Conservation (phyloP, 768 basidiomycete species). For the Lentinula aciculospora region DNA sequence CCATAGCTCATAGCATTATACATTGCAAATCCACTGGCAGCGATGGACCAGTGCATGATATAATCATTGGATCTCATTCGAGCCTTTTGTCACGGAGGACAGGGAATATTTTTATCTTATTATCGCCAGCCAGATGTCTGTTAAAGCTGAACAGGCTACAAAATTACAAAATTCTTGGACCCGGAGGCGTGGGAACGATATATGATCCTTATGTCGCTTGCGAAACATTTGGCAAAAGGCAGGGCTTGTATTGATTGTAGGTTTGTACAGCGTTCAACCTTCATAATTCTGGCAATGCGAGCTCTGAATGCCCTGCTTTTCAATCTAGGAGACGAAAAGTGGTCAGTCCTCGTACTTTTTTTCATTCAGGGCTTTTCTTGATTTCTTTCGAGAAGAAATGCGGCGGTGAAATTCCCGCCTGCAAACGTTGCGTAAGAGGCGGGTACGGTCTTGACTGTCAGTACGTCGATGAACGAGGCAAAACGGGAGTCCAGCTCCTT, state of each 20-base stretch:
- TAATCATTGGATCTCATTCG: too few relatives aligned
- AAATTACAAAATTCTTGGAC: too few relatives aligned
- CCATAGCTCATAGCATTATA: too few relatives aligned
- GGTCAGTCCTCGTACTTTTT: slow-evolving; percentile 2
- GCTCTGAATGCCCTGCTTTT: neutral
- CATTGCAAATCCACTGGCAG: too few relatives aligned
- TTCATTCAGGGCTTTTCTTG: neutral
- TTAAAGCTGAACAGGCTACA: too few relatives aligned
- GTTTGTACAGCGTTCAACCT: neutral
- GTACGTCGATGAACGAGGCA: slow-evolving; percentile 30
- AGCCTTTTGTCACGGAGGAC: too few relatives aligned
- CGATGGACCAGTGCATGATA: too few relatives aligned
- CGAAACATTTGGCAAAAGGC: neutral
- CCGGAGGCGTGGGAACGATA: too few relatives aligned
- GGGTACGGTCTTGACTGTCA: slow-evolving; percentile 38
- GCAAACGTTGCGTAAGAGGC: slow-evolving; percentile 31
- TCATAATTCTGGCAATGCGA: slow-evolving; percentile 12
- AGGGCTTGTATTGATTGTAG: neutral
- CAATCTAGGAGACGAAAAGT: slow-evolving; percentile 10
- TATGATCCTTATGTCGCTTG: too few relatives aligned
- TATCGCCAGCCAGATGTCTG: too few relatives aligned
- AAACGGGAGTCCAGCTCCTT: slow-evolving; percentile 29
- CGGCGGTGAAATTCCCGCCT: slow-evolving; percentile 36
- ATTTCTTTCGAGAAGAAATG: slow-evolving; percentile 27
- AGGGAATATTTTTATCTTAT: too few relatives aligned